Conservation (phyloP, 2,329 filamentous ascomycete genomes). For the Neonectria neomacrospora region DNA sequence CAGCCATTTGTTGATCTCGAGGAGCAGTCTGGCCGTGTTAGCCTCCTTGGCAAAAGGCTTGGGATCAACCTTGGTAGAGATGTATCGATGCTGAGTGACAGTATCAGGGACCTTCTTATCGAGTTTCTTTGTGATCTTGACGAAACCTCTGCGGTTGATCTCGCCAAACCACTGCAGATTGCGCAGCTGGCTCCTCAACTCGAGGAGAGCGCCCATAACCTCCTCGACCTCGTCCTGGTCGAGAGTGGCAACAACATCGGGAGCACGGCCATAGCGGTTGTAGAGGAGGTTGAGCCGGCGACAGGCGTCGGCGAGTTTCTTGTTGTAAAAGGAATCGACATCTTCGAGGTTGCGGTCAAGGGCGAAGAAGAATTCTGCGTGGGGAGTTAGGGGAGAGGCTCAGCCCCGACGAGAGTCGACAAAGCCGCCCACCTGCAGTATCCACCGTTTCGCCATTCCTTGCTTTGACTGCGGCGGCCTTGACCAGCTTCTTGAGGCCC, state of each 20-base stretch:
- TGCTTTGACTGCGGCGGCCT: constrained; percentile 73
- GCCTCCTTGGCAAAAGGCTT: constrained; percentile 85
- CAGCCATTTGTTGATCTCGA: constrained; percentile 89
- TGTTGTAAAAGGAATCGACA: constrained; percentile 97
- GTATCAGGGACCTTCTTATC: constrained; percentile 90
- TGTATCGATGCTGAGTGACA: constrained; percentile 83
- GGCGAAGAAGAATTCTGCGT: constrained; percentile 92
- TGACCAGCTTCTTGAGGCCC: constrained; percentile 94
- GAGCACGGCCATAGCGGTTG: constrained; percentile 83
- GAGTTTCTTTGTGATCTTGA: constrained; percentile 98
- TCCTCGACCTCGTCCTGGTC: constrained; percentile 93
- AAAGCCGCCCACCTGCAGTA: constrained; percentile 80
- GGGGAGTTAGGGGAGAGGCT: constrained; percentile 48
- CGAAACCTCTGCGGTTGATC: constrained; percentile 92
- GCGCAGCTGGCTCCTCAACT: constrained; percentile 85
- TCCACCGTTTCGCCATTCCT: constrained; percentile 81
- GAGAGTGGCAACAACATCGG: constrained; percentile 75
- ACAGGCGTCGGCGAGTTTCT: constrained; percentile 86
- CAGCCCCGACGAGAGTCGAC: constrained; percentile 44
- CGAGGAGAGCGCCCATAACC: constrained; percentile 87
- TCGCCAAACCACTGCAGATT: constrained; percentile 98
- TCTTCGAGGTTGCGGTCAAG: constrained; percentile 97
- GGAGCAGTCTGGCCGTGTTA: constrained; percentile 59
- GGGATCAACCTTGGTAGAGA: constrained; percentile 90
- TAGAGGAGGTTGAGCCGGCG: constrained; percentile 87